Base-by-base conservation (phyloP, 257 asterid species). In the Anisodus tanguticus region DNA sequence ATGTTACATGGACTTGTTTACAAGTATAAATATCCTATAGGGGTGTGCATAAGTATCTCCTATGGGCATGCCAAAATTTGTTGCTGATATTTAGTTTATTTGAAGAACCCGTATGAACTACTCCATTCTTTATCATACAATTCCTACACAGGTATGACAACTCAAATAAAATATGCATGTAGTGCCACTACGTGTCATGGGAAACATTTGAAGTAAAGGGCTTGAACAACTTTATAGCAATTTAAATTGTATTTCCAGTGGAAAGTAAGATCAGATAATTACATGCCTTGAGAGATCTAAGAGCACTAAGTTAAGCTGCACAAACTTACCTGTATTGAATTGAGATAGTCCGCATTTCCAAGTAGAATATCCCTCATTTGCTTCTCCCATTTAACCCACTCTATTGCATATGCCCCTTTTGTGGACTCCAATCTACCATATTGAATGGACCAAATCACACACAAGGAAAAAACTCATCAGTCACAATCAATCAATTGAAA, bases 341-440 rank as follows among this genome's bases (percentile, higher is more conserved):
- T 93, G 51, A 96, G 91, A 91, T 92, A 88, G 83, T 90, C 98
- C 0, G 92, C 92, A 90, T 93, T 92, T 19, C 88, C 89, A 81
- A 83, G 83, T 74, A 96, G 72, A 37, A 89, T 85, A 84, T 88
- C 92, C 6, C 99, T 95, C 87, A 96, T 82, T 74, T 89, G 86
- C 87, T 88, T 92, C 93, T 96, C 99, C 99, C 99, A 96, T 82
- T 92, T 91, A 47, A 89, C 87, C 99, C 99, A 94, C 88, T 92
- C 98, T 70, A 74, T 80, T 8, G 89, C 92, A 83, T 91, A 94
- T 71, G 94, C 79, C 86, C 98, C 99, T 92, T 96, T 96, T 67
- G 90, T 85, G 45, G 99, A 89, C 82, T 94, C 99, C 91, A 88
- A 59, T 86, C 99, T 96, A 89, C 81, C 83, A 87, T 84, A 85